Conservation (phyloP, 2,329 filamentous ascomycete genomes). For the Apiospora arundinis region DNA sequence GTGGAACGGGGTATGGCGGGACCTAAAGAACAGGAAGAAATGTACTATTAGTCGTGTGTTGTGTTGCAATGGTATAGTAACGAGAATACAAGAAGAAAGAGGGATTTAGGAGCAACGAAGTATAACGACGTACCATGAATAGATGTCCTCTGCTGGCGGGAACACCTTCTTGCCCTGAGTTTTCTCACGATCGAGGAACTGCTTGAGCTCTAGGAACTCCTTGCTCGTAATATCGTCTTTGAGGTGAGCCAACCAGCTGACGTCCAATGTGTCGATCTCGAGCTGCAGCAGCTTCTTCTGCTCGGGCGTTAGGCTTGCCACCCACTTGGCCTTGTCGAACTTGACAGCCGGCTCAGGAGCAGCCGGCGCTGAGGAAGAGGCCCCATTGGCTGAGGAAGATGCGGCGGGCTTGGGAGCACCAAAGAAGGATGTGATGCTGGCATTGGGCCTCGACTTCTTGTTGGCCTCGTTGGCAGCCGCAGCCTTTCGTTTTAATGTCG, state of each 20-base stretch:
- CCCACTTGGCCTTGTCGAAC: slow-evolving; percentile 92
- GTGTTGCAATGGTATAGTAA: not conserved
- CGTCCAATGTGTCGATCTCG: slow-evolving; percentile 90
- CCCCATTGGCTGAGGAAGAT: slow-evolving; percentile 25
- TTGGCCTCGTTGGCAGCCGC: slow-evolving; percentile 59
- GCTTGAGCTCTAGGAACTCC: slow-evolving; percentile 87
- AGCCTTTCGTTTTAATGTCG: slow-evolving; percentile 71
- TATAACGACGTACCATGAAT: slow-evolving; percentile 76
- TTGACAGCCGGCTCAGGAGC: slow-evolving; percentile 49
- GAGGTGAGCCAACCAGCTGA: slow-evolving; percentile 87
- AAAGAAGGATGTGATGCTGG: slow-evolving; percentile 91
- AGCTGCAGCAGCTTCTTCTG: slow-evolving; percentile 82
- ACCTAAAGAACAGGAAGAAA: slow-evolving; percentile 63
- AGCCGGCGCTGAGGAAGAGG: slow-evolving; percentile 31
- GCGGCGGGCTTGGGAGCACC: slow-evolving; percentile 65
- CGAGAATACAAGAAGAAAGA: not conserved
- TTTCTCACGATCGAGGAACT: slow-evolving; percentile 82
- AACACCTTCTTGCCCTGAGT: slow-evolving; percentile 79
- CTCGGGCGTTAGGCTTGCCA: slow-evolving; percentile 78
- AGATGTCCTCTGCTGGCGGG: slow-evolving; percentile 86
- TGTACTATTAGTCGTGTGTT: not conserved
- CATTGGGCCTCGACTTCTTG: slow-evolving; percentile 78
- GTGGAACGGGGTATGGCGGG: slow-evolving; percentile 86
- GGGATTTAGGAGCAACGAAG: not conserved
- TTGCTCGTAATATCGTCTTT: slow-evolving; percentile 83